Conservation (phyloP, 163 green algal genomes). For the Prototheca wickerhamii region DNA sequence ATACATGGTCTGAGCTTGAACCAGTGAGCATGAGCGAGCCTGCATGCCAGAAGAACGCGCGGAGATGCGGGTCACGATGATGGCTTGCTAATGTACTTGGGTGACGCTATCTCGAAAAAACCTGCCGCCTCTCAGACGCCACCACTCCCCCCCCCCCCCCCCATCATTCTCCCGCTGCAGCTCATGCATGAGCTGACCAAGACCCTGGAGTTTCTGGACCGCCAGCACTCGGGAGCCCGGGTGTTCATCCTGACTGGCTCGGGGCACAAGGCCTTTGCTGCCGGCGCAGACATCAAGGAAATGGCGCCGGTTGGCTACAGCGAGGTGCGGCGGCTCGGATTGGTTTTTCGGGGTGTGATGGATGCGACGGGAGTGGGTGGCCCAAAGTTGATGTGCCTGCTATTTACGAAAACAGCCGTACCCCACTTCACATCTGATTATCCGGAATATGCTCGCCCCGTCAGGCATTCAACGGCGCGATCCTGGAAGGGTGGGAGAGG, state of each 20-base stretch:
- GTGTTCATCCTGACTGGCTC: constrained; percentile 58
- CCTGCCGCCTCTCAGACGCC: background rate
- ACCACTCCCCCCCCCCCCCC: background rate
- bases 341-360: too few species aligned
- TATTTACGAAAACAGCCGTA: too few species aligned
- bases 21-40: background rate
- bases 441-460: background rate
- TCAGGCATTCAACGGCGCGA: constrained; percentile 32
- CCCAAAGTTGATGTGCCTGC: too few species aligned
- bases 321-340: constrained; percentile 26
- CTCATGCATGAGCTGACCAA: constrained; percentile 38
- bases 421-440: too few species aligned
- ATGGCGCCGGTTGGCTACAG: constrained; percentile 42
- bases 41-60: background rate
- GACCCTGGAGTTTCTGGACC: constrained; percentile 31
- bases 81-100: background rate
- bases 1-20: too few species aligned
- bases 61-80: background rate
- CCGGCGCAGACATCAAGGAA: constrained; percentile 71
- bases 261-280: constrained; percentile 60
- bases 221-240: constrained; percentile 22
- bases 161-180: constrained; percentile 16
- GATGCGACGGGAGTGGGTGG: too few species aligned
- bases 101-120: background rate
- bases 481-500: constrained; percentile 34